Evolutionary conservation across 2,329 filamentous ascomycete genomes (phyloP), one percentile per base, ranked within the genome.

Genomic region (Claviceps purpurea): DNA sequence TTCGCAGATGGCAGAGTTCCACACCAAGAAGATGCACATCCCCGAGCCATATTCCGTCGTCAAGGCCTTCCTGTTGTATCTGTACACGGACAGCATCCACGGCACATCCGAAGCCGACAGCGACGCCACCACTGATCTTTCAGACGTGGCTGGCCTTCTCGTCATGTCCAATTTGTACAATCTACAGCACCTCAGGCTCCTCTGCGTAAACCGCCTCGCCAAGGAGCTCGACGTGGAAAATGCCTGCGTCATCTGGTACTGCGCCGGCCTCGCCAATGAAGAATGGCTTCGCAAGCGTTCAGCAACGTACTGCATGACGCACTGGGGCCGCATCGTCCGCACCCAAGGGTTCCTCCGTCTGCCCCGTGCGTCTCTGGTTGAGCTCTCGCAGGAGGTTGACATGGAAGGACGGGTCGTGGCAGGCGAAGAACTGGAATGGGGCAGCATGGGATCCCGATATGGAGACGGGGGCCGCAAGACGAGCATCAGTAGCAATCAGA

Each of bases 121-220:
- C 47, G 81, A 82, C 54, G 86, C 90, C 39, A 88, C 93, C 70
- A 79, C 80, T 0, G 78, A 84, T 48, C 79, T 96, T 20, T 81
- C 84, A 34, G 90, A 96, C 59, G 89, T 97, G 14, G 91, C 93
- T 0, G 91, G 93, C 8, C 81, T 98, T 67, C 77, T 98, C 3
- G 91, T 98, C 57, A 94, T 98, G 87, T 89, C 89, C 44, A 96
- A 97, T 66, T 87, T 97, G 47, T 98, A 98, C 70, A 91, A 96
- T 64, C 94, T 98, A 72, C 90, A 90, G 1, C 89, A 93, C 59
- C 80, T 98, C 24, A 86, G 91, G 20, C 78, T 95, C 7, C 76
- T 97, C 1, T 96, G 91, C 65, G 87, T 97, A 51, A 91, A 95
- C 64, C 81, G 93, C 8, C 77, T 98, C 3, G 85, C 87, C 52